These are phyloP conservation scores for Cyclanthera cordifolia DNA, from an alignment of 306 rosid genomes.

Conservation along the genomic window DNA sequence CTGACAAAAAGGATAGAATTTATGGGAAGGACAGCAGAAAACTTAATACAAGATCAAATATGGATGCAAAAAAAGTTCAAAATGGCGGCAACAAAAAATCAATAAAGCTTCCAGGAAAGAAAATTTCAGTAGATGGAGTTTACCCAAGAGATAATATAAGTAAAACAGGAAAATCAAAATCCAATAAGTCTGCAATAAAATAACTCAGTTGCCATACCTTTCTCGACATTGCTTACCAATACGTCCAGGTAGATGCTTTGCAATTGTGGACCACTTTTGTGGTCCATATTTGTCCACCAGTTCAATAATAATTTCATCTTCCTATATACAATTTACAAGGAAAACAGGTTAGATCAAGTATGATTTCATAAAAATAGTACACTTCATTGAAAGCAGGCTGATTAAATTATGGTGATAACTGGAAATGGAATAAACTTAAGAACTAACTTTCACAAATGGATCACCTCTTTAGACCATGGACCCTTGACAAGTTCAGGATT, in stretches of 20 bases:
- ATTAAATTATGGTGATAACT: neutral
- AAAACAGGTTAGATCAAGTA: neutral
- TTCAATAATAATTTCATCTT: conserved; percentile 69
- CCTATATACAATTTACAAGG: conserved; percentile 34
- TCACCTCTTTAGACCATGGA: conserved; percentile 99
- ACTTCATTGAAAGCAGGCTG: neutral
- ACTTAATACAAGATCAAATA: neutral
- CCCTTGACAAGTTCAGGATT: conserved; percentile 97
- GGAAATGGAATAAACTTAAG: conserved; percentile 3
- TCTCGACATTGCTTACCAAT: conserved; percentile 98
- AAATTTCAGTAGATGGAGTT: neutral
- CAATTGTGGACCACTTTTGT: conserved; percentile 93
- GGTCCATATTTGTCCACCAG: conserved; percentile 76
- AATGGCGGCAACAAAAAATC: neutral
- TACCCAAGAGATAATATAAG: neutral
- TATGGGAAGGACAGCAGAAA: neutral
- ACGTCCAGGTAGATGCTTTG: conserved; percentile 90
- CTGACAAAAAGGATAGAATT: conserved; percentile 23
- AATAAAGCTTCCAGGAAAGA: neutral
- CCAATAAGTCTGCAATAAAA: neutral
- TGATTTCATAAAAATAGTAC: neutral
- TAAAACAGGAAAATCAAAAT: neutral
- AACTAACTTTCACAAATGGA: conserved; percentile 11
- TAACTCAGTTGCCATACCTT: conserved; percentile 47
- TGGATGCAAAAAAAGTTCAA: neutral